Conservation (phyloP, 768 basidiomycete species). For the Trametes punicea region DNA sequence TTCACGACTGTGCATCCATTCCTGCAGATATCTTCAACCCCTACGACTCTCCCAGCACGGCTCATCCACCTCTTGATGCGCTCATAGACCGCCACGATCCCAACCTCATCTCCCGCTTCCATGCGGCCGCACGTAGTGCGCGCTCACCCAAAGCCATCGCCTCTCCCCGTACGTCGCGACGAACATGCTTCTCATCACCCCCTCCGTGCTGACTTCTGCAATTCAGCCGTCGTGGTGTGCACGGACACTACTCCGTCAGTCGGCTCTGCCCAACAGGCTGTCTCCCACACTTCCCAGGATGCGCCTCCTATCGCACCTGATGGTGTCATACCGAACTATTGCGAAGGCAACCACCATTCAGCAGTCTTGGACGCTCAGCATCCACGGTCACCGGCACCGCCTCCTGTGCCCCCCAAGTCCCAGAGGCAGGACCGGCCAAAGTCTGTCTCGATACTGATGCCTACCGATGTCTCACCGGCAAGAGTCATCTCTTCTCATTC, state of each 20-base stretch:
- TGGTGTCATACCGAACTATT: background rate
- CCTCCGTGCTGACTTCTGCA: background rate
- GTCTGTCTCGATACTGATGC: conserved; percentile 17
- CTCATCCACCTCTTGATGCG: background rate
- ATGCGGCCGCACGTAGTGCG: background rate
- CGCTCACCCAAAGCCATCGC: background rate
- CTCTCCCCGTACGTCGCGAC: background rate
- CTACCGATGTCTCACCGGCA: conserved; percentile 18
- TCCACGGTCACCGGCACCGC: conserved; percentile 6
- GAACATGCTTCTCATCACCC: background rate
- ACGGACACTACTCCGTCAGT: background rate
- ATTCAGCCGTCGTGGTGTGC: background rate
- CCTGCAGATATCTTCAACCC: background rate
- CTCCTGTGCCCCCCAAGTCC: conserved; percentile 19
- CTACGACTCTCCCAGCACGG: background rate
- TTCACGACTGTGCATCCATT: background rate
- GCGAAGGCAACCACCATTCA: background rate
- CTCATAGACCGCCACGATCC: background rate
- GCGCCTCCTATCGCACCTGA: background rate
- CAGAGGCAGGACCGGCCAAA: conserved; percentile 8
- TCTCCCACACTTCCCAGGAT: background rate
- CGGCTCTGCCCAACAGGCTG: background rate
- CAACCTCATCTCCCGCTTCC: background rate
- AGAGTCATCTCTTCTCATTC: conserved; percentile 4
- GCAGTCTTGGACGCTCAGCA: background rate